These are phyloP conservation scores for Staphylotrichum tortipilum DNA, from an alignment of 495 filamentous ascomycete genomes.

Conservation along the genomic window DNA sequence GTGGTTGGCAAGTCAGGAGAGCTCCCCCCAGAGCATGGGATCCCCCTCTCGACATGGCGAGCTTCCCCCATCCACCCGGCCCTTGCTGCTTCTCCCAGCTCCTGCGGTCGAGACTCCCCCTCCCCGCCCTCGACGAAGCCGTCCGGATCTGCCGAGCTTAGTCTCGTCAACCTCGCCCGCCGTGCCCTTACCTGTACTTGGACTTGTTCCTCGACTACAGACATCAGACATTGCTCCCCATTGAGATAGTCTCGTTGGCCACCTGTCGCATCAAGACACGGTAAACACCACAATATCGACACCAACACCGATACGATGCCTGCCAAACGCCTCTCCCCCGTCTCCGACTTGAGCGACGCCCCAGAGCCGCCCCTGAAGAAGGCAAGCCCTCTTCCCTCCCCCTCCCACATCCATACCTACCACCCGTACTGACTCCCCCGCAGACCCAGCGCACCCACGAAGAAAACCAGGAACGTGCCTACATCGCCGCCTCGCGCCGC, in stretches of 20 bases:
- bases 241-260: neutral
- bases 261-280: neutral
- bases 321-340: neutral
- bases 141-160: too few relatives aligned
- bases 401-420: neutral
- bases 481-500: slow-evolving; percentile 88
- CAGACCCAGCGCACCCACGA: slow-evolving; percentile 59
- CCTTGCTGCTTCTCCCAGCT: too few relatives aligned
- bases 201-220: too few relatives aligned
- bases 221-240: neutral
- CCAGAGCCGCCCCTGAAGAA: neutral
- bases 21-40: too few relatives aligned
- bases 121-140: too few relatives aligned
- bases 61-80: too few relatives aligned
- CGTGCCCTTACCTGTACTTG: too few relatives aligned
- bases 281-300: neutral
- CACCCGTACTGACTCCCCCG: neutral
- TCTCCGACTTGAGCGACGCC: neutral
- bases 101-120: too few relatives aligned
- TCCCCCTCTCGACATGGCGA: too few relatives aligned
- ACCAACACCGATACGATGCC: neutral
- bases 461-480: slow-evolving; percentile 91
- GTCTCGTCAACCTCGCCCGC: too few relatives aligned
- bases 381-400: neutral
- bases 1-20: too few relatives aligned